Percentiles rank a stretch among this genome's conserved stretches.
Evolutionary conservation across 139 green algal genomes (phyloP).

Genomic region (Picochlorum sp.): DNA sequence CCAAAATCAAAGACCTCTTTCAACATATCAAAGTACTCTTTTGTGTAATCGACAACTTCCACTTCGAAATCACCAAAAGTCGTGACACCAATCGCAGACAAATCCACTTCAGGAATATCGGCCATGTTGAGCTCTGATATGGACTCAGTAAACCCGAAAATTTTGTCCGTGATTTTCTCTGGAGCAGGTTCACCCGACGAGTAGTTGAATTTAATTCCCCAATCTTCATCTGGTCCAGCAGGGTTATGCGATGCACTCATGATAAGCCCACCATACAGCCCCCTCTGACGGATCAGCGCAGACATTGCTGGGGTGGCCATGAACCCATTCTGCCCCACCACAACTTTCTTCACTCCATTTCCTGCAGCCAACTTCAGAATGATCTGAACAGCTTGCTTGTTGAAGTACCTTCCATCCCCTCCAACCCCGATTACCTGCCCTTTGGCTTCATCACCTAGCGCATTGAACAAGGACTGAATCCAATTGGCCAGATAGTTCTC

Average conservation of each 20-base stretch:
- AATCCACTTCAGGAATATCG: constrained; percentile 89
- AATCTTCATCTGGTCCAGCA: constrained; percentile 93
- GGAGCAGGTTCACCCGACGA: constrained; percentile 85
- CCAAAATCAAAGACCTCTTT: constrained; percentile 95
- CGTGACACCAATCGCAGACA: constrained; percentile 61
- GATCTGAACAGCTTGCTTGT: constrained; percentile 84
- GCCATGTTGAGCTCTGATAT: constrained; percentile 77
- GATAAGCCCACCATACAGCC: constrained; percentile 91
- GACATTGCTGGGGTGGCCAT: constrained; percentile 95
- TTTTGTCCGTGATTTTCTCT: constrained; percentile 96
- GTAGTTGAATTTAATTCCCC: constrained; percentile 99
- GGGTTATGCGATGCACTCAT: constrained; percentile 98
- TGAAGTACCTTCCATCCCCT: constrained; percentile 97
- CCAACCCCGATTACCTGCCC: constrained; percentile 84
- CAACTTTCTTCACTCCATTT: constrained; percentile 66
- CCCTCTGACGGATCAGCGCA: constrained; percentile 82
- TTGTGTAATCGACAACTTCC: constrained; percentile 86
- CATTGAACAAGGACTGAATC: constrained; percentile 90
- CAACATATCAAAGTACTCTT: constrained; percentile 85
- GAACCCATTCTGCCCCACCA: constrained; percentile 90
- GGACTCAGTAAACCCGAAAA: constrained; percentile 81
- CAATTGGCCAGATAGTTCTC: constrained; percentile 98
- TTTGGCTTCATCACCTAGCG: constrained; percentile 73
- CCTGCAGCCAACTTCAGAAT: constrained; percentile 94
- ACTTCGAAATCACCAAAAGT: constrained; percentile 88